A percentile compares a stretch with the other conserved stretches of the same genome.
Conservation (phyloP, 257 asterid species). For the Nicotiana noctiflora region DNA sequence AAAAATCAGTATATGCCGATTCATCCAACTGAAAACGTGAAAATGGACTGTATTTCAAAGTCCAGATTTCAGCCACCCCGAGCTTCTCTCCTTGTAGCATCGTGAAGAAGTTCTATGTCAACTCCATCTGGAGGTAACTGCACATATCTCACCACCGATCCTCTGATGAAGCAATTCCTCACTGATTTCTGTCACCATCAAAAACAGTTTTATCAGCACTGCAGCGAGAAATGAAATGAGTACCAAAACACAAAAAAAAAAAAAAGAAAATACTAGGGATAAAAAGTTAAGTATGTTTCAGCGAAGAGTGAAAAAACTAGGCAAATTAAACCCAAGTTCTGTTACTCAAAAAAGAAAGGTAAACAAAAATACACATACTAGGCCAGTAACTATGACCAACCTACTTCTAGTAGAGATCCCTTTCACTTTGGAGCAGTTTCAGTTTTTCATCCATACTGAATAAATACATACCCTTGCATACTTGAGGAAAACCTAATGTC, state of each 20-base stretch:
- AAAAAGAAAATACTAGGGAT: too few relatives aligned
- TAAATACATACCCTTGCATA: not conserved
- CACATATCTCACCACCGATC: conserved; percentile 92
- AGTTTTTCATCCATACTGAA: not conserved
- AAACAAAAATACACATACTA: too few relatives aligned
- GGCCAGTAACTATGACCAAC: not conserved
- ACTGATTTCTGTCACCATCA: conserved; percentile 60
- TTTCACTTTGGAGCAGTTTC: not conserved
- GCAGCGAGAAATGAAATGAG: not conserved
- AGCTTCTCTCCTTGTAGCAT: conserved; percentile 98
- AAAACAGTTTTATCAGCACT: not conserved
- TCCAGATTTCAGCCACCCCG: conserved; percentile 49
- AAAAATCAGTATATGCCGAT: not conserved
- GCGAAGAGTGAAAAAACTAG: too few relatives aligned
- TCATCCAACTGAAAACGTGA: not conserved
- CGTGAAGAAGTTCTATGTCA: conserved; percentile 87
- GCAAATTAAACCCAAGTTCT: too few relatives aligned
- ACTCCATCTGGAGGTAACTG: conserved; percentile 98
- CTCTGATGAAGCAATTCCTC: conserved; percentile 95
- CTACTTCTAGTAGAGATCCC: not conserved
- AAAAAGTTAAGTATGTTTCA: too few relatives aligned
- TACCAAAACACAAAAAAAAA: not conserved
- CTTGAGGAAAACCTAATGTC: not conserved
- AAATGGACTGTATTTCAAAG: not conserved
- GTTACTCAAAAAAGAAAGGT: too few relatives aligned